Conservation (phyloP, 345 rosid genomes). For the Trapa incisa region DNA sequence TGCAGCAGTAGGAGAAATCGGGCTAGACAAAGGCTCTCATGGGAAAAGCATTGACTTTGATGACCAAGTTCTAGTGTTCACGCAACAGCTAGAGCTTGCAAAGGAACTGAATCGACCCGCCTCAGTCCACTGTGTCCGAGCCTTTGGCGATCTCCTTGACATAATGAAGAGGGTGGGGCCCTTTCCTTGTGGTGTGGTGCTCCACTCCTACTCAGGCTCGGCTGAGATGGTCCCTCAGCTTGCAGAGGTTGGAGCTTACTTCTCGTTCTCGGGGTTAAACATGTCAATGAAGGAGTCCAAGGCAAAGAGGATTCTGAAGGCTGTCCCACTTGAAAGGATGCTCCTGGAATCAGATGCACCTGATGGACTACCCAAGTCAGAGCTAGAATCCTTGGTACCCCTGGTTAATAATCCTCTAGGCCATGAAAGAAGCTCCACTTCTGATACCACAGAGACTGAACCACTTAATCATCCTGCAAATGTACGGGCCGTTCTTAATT, state of each 20-base stretch:
- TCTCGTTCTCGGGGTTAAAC: slow-evolving; percentile 83
- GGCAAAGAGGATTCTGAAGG: slow-evolving; percentile 64
- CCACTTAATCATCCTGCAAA: slow-evolving; percentile 85
- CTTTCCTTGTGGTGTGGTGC: slow-evolving; percentile 74
- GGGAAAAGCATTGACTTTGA: slow-evolving; percentile 63
- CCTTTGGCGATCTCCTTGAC: slow-evolving; percentile 75
- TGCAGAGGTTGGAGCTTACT: slow-evolving; percentile 77
- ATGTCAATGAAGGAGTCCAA: slow-evolving; percentile 66
- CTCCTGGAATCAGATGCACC: slow-evolving; percentile 90
- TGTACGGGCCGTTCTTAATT: slow-evolving; percentile 43
- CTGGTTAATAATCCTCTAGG: slow-evolving; percentile 34
- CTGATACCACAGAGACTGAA: slow-evolving; percentile 29
- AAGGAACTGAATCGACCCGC: slow-evolving; percentile 71
- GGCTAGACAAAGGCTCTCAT: slow-evolving; percentile 80
- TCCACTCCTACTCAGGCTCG: slow-evolving; percentile 78
- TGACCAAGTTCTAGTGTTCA: slow-evolving; percentile 70
- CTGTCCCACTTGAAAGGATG: slow-evolving; percentile 69
- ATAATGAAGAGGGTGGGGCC: slow-evolving; percentile 56
- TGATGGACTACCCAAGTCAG: slow-evolving; percentile 65
- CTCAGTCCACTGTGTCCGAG: slow-evolving; percentile 81
- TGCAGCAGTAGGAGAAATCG: slow-evolving; percentile 98
- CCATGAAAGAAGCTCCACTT: slow-evolving; percentile 22
- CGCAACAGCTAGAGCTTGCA: slow-evolving; percentile 74
- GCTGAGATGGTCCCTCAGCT: slow-evolving; percentile 96
- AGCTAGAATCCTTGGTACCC: slow-evolving; percentile 30